Evolutionary conservation across 2,329 filamentous ascomycete species (phyloP), one percentile per base, ranked within the genome.

Genomic region (Ophiostoma pallidulum): DNA sequence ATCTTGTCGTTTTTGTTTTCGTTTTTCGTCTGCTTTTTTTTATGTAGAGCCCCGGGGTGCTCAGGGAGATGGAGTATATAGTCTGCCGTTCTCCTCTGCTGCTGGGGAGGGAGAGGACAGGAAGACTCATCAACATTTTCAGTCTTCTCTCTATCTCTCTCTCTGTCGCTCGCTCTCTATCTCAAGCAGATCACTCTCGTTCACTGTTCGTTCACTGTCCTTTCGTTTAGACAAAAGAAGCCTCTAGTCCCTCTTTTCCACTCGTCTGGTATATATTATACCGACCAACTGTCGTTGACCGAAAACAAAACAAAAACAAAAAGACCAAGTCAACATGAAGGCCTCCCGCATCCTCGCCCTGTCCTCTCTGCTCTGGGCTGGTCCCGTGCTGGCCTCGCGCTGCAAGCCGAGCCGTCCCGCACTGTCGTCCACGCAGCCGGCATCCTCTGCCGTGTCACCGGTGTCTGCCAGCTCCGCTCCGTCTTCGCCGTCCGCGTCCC

Each of bases 281-380:
- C n/a, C n/a, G n/a, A n/a, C n/a, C n/a, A n/a, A n/a, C n/a, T n/a
- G n/a, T n/a, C n/a, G n/a, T n/a, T n/a, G n/a, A n/a, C n/a, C n/a
- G n/a, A n/a, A n/a, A n/a, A n/a, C n/a, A n/a, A n/a, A n/a, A 2
- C 14, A 7, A 4, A 31, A 13, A 19, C 8, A 28, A 28, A 28
- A 28, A 28, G 6, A 28, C 24, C 24, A 28, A 28, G 10, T 24
- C 42, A 38, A 19, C 9, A 45, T 45, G 43, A 38, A 39, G 43
- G 29, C 19, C 28, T 45, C 43, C 12, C 14, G 7, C 32, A 18
- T 32, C 9, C 7, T 45, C 9, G 28, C 36, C 31, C 36, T 45
- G 26, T 39, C 43, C 18, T 13, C 43, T 33, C 36, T 38, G 8
- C 18, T 45, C 8, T 45, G 35, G 43, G 35, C 43, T 45, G 43